Conservation (phyloP, 495 filamentous ascomycete species). For the Collariella sp. region DNA sequence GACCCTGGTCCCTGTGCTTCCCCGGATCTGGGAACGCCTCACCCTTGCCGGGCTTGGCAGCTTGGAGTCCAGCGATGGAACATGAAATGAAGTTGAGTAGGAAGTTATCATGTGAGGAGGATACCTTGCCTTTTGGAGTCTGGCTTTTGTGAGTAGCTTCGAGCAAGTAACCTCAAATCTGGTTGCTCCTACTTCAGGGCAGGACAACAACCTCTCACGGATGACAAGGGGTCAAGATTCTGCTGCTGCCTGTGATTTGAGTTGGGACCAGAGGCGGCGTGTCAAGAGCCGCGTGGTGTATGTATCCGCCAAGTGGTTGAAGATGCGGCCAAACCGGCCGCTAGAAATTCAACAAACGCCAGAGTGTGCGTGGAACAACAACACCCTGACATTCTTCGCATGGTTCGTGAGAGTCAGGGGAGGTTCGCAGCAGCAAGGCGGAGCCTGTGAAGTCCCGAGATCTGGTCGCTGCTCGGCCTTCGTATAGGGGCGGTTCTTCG, state of each 20-base stretch:
- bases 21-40: constrained; percentile 2
- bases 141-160: too few species aligned
- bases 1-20: constrained; percentile 2
- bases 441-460: not conserved
- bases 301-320: constrained; percentile 5
- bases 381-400: not conserved
- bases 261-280: too few species aligned
- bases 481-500: constrained; percentile 1
- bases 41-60: not conserved
- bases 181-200: too few species aligned
- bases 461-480: constrained; percentile 23
- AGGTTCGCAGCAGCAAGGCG: not conserved
- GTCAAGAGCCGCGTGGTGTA: too few species aligned
- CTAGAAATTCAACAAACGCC: constrained; percentile 1
- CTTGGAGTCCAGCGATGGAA: too few species aligned
- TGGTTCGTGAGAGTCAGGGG: not conserved
- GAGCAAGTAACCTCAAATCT: too few species aligned
- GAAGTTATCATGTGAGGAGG: too few species aligned
- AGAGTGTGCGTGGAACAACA: not conserved
- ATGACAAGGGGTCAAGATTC: too few species aligned
- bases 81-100: too few species aligned
- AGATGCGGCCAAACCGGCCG: not conserved
- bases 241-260: not conserved
- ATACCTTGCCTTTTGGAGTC: not conserved
- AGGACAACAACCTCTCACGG: too few species aligned